Percentiles rank a stretch among this genome's conserved stretches.
Conservation (phyloP, 2,329 filamentous ascomycete genomes). For the Clonostachys solani region DNA sequence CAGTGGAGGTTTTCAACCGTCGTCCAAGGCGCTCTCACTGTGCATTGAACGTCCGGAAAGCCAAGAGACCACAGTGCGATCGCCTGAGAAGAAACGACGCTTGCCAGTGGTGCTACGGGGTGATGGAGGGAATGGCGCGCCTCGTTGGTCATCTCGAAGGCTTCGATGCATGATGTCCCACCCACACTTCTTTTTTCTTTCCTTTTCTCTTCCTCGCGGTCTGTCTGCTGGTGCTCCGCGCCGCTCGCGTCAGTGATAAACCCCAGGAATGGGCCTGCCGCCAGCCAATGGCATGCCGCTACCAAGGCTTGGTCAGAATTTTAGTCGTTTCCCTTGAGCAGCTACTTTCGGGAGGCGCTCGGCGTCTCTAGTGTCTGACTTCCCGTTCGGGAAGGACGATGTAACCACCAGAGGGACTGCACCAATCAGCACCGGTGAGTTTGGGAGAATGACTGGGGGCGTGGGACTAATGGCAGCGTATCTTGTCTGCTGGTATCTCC, state of each 20-base stretch:
- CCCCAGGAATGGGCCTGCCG: too few species aligned
- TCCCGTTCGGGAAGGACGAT: constrained; percentile 2
- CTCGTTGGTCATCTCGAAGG: constrained; percentile 1
- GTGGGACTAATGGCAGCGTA: too few species aligned
- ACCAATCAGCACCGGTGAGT: not conserved
- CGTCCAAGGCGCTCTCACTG: too few species aligned
- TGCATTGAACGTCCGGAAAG: too few species aligned
- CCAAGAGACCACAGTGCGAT: not conserved
- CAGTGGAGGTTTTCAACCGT: too few species aligned
- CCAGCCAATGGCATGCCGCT: too few species aligned
- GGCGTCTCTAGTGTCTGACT: constrained; percentile 1
- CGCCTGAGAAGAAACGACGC: not conserved
- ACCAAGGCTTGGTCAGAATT: too few species aligned
- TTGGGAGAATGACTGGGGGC: too few species aligned
- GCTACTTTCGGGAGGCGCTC: not conserved
- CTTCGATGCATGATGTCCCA: constrained; percentile 2
- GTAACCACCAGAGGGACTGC: not conserved
- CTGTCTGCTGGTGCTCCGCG: too few species aligned
- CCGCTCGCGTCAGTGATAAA: not conserved
- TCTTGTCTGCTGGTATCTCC: too few species aligned
- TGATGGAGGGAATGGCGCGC: not conserved
- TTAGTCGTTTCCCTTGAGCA: not conserved
- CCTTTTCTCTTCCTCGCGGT: not conserved
- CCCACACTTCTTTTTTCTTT: not conserved
- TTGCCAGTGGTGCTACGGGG: not conserved